Base-by-base conservation (phyloP, 148 eudicot genomes). In the Diospyros kaki region DNA sequence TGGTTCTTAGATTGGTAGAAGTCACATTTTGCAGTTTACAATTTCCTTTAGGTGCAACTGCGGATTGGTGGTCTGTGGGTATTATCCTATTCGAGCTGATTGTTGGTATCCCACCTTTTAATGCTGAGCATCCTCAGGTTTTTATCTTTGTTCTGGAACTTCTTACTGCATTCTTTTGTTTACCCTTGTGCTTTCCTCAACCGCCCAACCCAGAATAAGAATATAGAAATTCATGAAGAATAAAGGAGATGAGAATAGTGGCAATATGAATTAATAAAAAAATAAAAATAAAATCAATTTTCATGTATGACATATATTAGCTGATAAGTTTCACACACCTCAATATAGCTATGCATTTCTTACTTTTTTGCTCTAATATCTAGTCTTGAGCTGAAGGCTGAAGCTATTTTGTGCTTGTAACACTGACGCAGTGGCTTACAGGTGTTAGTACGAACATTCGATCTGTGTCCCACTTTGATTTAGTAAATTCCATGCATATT, bases 1-100 rank as follows among this genome's bases (percentile, higher is more conserved):
- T 44, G 64, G 10, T 58, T 45, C 9, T 46, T 67, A 7, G 40
- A 50, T 44, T 50, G 50, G 43, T 39, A 63, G 39, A 10, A 48
- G 48, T 75, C 53, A 79, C 62, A 5, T 64, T 58, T 55, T 44
- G 55, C 17, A 8, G 10, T 28, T 12, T 51, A 64, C 68, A 28
- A 15, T 77, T 83, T 82, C 74, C 43, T 71, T 65, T 84, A 95
- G 99, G 89, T 15, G 86, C 91, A 66, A 89, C 94, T 77, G 99
- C 99, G 39, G 99, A 95, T 88, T 95, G 99, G 99, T 95, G 99
- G 99, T 95, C 99, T 71, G 97, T 95, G 64, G 99, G 99, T 78
- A 91, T 95, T 78, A 95, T 95, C 75, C 80, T 95, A 56, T 95
- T 95, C 78, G 99, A 95, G 77, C 83, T 95, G 78, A 86, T 95